Evolutionary conservation across 1,284 basidiomycete species (phyloP), one percentile per base, ranked within the genome.

Genomic region (Grifola frondosa): DNA sequence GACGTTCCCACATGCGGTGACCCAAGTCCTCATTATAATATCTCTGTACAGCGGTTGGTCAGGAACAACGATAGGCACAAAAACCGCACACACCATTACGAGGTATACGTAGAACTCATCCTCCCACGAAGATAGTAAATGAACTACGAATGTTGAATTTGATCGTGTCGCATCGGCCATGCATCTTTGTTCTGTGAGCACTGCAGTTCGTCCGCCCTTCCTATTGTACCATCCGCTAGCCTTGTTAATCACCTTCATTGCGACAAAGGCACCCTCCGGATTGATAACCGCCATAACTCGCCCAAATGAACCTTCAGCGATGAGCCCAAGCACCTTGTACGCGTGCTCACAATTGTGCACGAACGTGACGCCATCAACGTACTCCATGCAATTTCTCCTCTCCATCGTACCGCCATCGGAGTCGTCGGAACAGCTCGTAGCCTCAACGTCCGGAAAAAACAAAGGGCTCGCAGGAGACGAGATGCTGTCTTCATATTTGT

Each of bases 241-340:
- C 44, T 50, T 44, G n/a, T n/a, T n/a, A 4, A 54, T 21, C 3
- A 55, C 48, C 52, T 63, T 63, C 33, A 59, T 44, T 9, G 57
- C 60, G 17, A 59, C 49, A 1, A 22, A 10, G 22, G 46, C 34
- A 3, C 38, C 42, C 3, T 22, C 6, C 19, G 33, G 20, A 16
- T 39, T 39, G 2, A n/a, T 24, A 4, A 49, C 51, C 8, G 28
- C 29, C 40, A 59, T 30, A 8, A 61, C 56, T 3, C 49, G 43
- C 1, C 47, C 51, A 24, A 24, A 48, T 6, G 24, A 40, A 19
- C 52, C 54, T 9, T 39, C 22, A 9, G 48, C 54, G 19, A 57
- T 25, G 29, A 23, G 43, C 6, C 50, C 50, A n/a, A 44, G 5
- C 13, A 58, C 15, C 16, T 23, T 13, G 50, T 56, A 55, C 23